Evolutionary conservation across 768 basidiomycete genomes (phyloP), one percentile per base, ranked within the genome.

Genomic region (Lactarius trivialis): DNA sequence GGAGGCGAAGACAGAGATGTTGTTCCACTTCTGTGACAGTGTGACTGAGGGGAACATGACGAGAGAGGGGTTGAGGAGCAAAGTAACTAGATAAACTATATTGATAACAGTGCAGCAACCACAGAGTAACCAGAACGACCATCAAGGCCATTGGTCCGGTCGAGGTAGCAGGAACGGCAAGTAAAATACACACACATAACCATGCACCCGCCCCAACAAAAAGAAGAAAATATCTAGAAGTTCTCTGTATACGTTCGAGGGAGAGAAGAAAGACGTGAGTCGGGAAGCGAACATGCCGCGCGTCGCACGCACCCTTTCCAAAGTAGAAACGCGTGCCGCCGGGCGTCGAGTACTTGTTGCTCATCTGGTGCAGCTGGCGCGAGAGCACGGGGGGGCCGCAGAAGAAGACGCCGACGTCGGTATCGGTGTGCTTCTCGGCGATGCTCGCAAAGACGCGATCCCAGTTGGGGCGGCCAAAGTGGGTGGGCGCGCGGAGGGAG

Each of bases 331-430:
- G 77, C 1, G 90, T 89, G n/a, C 84, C 83, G 36, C 82, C 81
- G 19, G 89, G 83, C 41, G 80, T 79, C 19, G 92, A 93, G 74
- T 90, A 91, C 74, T 90, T 90, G 80, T 94, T 96, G 65, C 79
- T 85, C 84, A 86, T 86, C 58, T 79, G 72, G 71, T 94, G 91
- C 21, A 97, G 78, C 67, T 80, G 78, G 70, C 74, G 83, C 30
- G 89, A 90, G 48, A 94, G 74, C 11, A 79, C 81, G 0, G 85
- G 65, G 3, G 93, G 92, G 15, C 93, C 93, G 69, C 93, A 96
- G 81, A 92, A 96, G 79, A 93, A 91, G 72, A 96, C 93, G 56
- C 93, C 94, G 58, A 91, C 85, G 70, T 95, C 93, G 1, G 94
- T 89, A 67, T 91, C 87, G 0, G 88, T 84, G 68, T 97, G 95